Evolutionary conservation across 2,329 filamentous ascomycete species (phyloP), one percentile per base, ranked within the genome.

Genomic region (Orbilia oligospora): DNA sequence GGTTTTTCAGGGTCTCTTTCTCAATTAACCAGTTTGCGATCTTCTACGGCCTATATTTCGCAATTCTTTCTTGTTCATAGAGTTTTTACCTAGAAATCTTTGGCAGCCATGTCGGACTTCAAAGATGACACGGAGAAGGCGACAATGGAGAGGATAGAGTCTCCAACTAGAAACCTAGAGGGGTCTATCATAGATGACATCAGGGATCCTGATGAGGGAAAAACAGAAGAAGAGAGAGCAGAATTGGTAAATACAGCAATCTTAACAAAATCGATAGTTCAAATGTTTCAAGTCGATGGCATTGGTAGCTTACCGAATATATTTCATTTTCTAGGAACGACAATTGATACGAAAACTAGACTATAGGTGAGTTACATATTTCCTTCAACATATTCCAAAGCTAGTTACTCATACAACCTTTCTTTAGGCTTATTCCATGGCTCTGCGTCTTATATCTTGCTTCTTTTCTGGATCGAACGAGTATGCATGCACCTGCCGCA

Each of bases 361-460:
- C 81, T 81, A 87, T 22, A 86, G 86, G 68, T 85, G 91, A 0
- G 90, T 90, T 44, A 91, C 89, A 87, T 82, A 84, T 10, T 22
- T 55, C 41, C 36, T 14, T 33, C 24, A 20, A 38, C 38, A 27
- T 51, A 33, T 22, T 79, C 18, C 38, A 2, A 18, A 36, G 5
- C 16, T 24, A 14, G 33, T 56, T 22, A 48, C 73, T 77, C 53
- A 77, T 22, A 20, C 10, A 44, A n/a, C 18, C n/a, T 14, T 46
- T 64, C 22, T 41, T 58, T 33, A 77, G 58, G 56, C 71, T 75
- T 67, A 80, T 77, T 48, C 73, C 80, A 55, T 72, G 71, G 88
- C 88, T 93, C 12, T 91, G 89, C 73, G 86, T 93, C 58, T 87
- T 94, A 38, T 94, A 94, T 82, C 87, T 94, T 0, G 87, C 93